These are phyloP conservation scores for Aquanectria penicillioides DNA, from an alignment of 2,329 filamentous ascomycete species.

Conservation along the genomic window DNA sequence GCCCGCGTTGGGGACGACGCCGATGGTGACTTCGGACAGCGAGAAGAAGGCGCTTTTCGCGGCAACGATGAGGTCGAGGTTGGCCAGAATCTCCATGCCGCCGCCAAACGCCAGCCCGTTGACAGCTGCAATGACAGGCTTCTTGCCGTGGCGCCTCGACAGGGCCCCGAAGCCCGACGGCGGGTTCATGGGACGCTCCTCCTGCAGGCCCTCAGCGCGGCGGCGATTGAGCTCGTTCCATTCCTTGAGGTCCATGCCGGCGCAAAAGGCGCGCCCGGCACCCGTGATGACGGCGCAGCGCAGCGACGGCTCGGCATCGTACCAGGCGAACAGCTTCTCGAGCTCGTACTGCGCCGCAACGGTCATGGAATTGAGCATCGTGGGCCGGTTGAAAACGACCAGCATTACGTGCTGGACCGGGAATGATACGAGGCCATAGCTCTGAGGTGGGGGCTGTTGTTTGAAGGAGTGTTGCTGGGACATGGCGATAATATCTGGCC, in stretches of 20 bases:
- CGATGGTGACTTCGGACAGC: constrained; percentile 76
- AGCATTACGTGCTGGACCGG: constrained; percentile 38
- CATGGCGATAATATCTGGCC: too few relatives aligned
- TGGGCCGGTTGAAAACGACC: constrained; percentile 38
- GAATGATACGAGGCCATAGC: constrained; percentile 37
- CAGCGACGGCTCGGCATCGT: constrained; percentile 69
- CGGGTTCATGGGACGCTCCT: constrained; percentile 40
- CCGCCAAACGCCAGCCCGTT: constrained; percentile 81
- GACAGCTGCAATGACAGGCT: constrained; percentile 80
- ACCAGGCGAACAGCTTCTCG: constrained; percentile 65
- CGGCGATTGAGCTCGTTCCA: constrained; percentile 39
- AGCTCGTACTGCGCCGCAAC: constrained; percentile 46
- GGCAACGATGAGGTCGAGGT: constrained; percentile 78
- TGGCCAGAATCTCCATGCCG: constrained; percentile 80
- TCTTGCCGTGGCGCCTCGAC: constrained; percentile 73
- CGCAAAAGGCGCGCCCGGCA: constrained; percentile 71
- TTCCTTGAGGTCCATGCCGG: constrained; percentile 71
- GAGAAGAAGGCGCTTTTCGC: constrained; percentile 67
- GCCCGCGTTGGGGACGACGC: constrained; percentile 77
- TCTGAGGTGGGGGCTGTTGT: constrained; percentile 30
- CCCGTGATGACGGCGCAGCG: constrained; percentile 73
- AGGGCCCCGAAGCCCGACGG: constrained; percentile 70
- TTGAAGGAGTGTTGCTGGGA: constrained; percentile 30
- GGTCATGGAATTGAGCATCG: constrained; percentile 39
- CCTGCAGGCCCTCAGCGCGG: constrained; percentile 31